Percentiles rank a stretch among this genome's conserved stretches.
These are phyloP conservation scores for Hawksworthiomyces lignivorus DNA, from an alignment of 2,329 filamentous ascomycete genomes.

Conservation along the genomic window DNA sequence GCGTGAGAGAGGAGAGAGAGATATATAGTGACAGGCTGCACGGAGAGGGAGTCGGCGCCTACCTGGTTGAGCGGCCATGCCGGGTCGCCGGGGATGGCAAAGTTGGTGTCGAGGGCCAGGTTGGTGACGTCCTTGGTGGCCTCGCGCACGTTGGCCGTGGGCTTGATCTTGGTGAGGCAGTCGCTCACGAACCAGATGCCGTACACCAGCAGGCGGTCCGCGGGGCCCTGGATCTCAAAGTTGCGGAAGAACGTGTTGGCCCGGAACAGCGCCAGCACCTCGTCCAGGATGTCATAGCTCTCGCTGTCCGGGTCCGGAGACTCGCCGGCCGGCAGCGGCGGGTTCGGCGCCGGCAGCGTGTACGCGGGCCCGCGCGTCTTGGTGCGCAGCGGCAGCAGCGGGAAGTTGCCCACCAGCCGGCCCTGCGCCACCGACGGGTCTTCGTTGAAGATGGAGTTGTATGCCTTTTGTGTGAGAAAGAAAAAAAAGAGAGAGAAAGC, in stretches of 20 bases:
- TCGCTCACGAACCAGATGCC: conserved; percentile 93
- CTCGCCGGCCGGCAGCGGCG: conserved; percentile 50
- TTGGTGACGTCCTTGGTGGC: conserved; percentile 75
- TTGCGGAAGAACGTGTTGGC: conserved; percentile 99
- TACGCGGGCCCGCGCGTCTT: conserved; percentile 93
- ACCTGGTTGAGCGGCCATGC: conserved; percentile 89
- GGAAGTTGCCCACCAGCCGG: conserved; percentile 75
- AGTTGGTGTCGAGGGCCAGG: conserved; percentile 83
- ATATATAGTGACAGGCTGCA: no score
- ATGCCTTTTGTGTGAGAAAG: conserved; percentile 58
- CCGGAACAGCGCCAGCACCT: conserved; percentile 85
- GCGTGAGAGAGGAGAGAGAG: no score
- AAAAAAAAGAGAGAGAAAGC: neutral
- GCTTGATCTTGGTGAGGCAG: conserved; percentile 80
- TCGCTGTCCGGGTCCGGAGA: conserved; percentile 77
- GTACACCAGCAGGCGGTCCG: conserved; percentile 91
- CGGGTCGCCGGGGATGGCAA: conserved; percentile 89
- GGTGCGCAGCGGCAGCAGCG: conserved; percentile 87
- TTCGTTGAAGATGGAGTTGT: conserved; percentile 93
- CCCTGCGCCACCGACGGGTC: conserved; percentile 53
- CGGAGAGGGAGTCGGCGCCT: no score
- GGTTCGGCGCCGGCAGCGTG: conserved; percentile 58
- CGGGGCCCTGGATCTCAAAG: conserved; percentile 96
- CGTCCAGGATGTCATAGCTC: conserved; percentile 93
- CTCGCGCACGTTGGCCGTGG: conserved; percentile 53